phyloP scores from a whole-genome alignment of 305 asterid species.

The Fraxinus nigra region DNA sequence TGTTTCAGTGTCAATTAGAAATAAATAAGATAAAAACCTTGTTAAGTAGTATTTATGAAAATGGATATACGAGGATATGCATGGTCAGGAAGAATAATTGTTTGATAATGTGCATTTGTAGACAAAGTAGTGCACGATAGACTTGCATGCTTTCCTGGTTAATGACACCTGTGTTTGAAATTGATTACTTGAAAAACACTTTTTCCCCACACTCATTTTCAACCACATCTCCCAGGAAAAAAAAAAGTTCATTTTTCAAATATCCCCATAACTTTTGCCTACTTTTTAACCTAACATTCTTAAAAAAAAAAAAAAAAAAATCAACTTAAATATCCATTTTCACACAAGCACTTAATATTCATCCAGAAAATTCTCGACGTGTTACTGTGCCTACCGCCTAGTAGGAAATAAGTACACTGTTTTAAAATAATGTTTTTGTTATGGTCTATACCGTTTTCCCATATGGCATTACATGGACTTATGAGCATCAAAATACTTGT shows the following conservation, averaged over 20 bases:
- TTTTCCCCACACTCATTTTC: background rate
- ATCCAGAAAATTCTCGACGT: background rate
- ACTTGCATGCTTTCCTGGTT: background rate
- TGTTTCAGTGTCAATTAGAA: background rate
- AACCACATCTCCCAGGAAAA: background rate
- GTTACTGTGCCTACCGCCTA: background rate
- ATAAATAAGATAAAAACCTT: background rate
- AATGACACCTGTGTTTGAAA: background rate
- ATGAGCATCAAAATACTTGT: slow-evolving; percentile 6
- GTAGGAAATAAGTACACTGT: background rate
- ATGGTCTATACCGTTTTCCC: slow-evolving; percentile 4
- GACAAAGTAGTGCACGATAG: background rate
- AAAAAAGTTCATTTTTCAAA: background rate
- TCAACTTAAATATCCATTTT: background rate
- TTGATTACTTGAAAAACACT: background rate
- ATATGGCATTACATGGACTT: background rate
- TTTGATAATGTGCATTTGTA: background rate
- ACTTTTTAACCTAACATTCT: background rate
- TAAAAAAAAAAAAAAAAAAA: too few species aligned
- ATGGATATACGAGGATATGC: background rate
- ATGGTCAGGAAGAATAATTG: background rate
- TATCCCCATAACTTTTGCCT: background rate
- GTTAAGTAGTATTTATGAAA: background rate
- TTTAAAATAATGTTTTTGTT: background rate
- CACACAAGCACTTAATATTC: background rate